Evolutionary conservation across 2,329 filamentous ascomycete species (phyloP).

Genomic region (Tolypocladium amazonense): DNA sequence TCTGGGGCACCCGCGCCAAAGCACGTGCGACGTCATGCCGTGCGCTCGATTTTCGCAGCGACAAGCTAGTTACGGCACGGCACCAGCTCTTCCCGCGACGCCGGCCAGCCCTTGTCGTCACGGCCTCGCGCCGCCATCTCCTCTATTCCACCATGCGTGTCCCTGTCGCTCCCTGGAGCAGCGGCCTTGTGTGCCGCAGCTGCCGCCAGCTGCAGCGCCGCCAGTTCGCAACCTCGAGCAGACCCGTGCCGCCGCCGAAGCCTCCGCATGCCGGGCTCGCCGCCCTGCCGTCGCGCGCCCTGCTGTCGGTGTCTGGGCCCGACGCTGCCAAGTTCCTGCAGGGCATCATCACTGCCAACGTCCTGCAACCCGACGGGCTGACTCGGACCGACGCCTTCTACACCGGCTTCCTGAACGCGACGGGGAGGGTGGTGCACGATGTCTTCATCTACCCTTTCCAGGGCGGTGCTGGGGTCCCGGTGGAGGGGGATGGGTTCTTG

Average conservation of each 20-base stretch:
- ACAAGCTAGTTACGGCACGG: not conserved
- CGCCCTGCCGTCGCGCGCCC: constrained; percentile 58
- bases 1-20: not conserved
- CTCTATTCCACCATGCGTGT: constrained; percentile 7
- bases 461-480: constrained; percentile 12
- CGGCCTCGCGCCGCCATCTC: not conserved
- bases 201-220: constrained; percentile 19
- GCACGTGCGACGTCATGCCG: not conserved
- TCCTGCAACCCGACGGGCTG: constrained; percentile 25
- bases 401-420: constrained; percentile 75
- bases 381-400: constrained; percentile 51
- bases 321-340: constrained; percentile 82
- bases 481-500: constrained; percentile 38
- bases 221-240: constrained; percentile 17
- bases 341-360: constrained; percentile 64
- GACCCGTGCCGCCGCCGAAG: constrained; percentile 19
- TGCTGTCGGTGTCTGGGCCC: constrained; percentile 68
- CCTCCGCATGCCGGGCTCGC: constrained; percentile 38
- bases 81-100: not conserved
- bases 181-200: constrained; percentile 16
- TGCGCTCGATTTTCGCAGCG: not conserved
- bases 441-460: constrained; percentile 72
- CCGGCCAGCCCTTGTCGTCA: not conserved
- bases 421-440: constrained; percentile 77
- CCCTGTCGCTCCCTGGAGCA: constrained; percentile 4